A percentile compares a stretch with the other conserved stretches of the same genome.
phyloP scores from a whole-genome alignment of 352 stramenopile species.

The Hyaloperonospora brassicae region DNA sequence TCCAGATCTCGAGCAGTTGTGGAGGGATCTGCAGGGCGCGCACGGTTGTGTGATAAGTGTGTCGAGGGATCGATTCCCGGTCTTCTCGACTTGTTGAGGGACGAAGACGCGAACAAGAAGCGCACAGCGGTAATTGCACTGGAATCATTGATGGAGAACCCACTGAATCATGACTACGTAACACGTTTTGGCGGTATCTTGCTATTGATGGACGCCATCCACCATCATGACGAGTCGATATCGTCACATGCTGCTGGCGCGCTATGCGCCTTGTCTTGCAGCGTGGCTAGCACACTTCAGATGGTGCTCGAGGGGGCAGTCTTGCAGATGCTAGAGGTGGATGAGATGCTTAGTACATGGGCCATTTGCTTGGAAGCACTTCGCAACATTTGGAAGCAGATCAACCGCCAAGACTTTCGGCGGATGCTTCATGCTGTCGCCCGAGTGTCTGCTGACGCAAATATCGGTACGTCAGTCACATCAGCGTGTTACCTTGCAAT shows the following conservation, averaged over 20 bases:
- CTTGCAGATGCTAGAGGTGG: slow-evolving; percentile 82
- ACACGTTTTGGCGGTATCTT: slow-evolving; percentile 67
- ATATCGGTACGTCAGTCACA: slow-evolving; percentile 49
- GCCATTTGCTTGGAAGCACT: slow-evolving; percentile 72
- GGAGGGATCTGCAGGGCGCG: slow-evolving; percentile 68
- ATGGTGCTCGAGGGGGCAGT: slow-evolving; percentile 86
- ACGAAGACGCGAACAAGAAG: slow-evolving; percentile 53
- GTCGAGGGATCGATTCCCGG: slow-evolving; percentile 74
- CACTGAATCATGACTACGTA: slow-evolving; percentile 78
- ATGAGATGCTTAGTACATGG: slow-evolving; percentile 69
- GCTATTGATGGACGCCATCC: slow-evolving; percentile 59
- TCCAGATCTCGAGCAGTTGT: slow-evolving; percentile 81
- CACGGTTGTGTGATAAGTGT: slow-evolving; percentile 76
- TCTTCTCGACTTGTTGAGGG: slow-evolving; percentile 48
- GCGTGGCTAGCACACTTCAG: slow-evolving; percentile 70
- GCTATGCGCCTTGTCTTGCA: slow-evolving; percentile 69
- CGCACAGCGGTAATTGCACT: slow-evolving; percentile 64
- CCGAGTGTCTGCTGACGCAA: slow-evolving; percentile 65
- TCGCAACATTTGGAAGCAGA: slow-evolving; percentile 86
- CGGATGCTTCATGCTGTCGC: slow-evolving; percentile 80
- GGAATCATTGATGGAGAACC: slow-evolving; percentile 80
- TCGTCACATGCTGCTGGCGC: slow-evolving; percentile 65
- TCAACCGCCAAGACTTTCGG: slow-evolving; percentile 76
- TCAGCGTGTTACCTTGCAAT: neutral
- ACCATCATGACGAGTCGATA: slow-evolving; percentile 56